Base-by-base conservation (phyloP, 2,329 filamentous ascomycete genomes). In the Domatiomyces globalis region DNA sequence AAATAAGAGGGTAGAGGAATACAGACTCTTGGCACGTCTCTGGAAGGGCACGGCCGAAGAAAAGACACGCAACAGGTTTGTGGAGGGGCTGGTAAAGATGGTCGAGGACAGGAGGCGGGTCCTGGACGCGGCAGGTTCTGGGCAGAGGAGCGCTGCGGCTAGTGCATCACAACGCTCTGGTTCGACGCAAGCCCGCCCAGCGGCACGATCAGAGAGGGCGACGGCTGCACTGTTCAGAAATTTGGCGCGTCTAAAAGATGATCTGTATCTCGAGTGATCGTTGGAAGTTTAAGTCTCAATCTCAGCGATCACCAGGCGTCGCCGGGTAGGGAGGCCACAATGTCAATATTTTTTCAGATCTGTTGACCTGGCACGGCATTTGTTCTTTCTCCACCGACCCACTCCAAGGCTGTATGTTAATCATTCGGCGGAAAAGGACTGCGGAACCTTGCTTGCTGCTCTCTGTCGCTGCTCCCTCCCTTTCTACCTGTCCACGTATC, bases 1-100 rank as follows among this genome's bases (percentile, higher is more conserved):
- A 0, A 78, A 78, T 10, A 75, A 76, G 51, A 74, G 86, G 45
- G 81, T 96, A 12, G 83, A 87, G 62, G 80, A 85, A 63, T 73
- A 96, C 51, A 83, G 87, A 62, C 77, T 81, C 56, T 69, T 96
- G 56, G 80, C 81, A 3, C 70, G 70, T n/a, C 81, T 98, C 19
- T 98, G 92, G 89, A 90, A 85, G 65, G 88, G 88, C n/a, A 95
- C 92, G 2, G 84, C 86, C 0, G 92, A 98, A 69, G 92, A 96
- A 66, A 94, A 86, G 68, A 87, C 87, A 5, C 75, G 92, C 49
- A 71, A 71, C 8, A 85, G 80, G 62, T 88, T 95, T 64, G 82
- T 98, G 17, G 90, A 96, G 57, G 76, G 77, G 49, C 66, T 98
- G 60, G 80, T 81, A 33, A 87, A 81, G 71, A 76, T 87, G 67